phyloP scores from a whole-genome alignment of 331 rosid genomes.

The Telfairia occidentalis region DNA sequence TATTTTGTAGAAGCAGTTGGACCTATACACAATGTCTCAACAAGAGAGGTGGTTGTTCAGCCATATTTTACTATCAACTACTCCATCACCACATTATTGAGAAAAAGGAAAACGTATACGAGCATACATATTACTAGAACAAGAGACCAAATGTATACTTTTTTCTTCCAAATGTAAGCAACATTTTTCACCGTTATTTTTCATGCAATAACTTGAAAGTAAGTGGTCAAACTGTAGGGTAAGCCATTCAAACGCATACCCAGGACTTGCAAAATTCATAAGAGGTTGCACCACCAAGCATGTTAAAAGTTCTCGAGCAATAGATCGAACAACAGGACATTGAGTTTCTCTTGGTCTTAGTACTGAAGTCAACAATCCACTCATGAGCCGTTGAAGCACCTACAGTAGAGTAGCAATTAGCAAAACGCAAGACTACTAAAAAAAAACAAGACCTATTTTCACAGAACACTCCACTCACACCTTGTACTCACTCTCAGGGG shows the following conservation, averaged over 20 bases:
- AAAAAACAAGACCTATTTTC: constrained; percentile 17
- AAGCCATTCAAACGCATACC: constrained; percentile 35
- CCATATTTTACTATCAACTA: not conserved
- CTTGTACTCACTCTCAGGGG: constrained; percentile 99
- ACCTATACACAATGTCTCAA: not conserved
- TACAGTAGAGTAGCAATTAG: constrained; percentile 27
- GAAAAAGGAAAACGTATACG: not conserved
- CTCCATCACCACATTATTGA: not conserved
- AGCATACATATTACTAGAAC: not conserved
- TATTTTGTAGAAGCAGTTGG: not conserved
- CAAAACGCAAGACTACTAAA: constrained; percentile 21
- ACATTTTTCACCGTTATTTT: not conserved
- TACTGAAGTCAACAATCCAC: constrained; percentile 73
- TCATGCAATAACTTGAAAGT: not conserved
- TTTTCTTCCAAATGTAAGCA: not conserved
- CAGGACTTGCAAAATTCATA: constrained; percentile 84
- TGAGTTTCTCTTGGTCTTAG: constrained; percentile 73
- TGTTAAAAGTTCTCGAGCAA: constrained; percentile 78
- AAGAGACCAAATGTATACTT: not conserved
- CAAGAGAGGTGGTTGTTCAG: not conserved
- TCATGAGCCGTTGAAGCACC: constrained; percentile 85
- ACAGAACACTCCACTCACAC: constrained; percentile 84
- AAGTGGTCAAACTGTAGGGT: not conserved
- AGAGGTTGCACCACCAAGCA: constrained; percentile 87
- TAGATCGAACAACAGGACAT: constrained; percentile 69